Conservation (phyloP, 164 flowering plant genomes). For the Akebia trifoliata region DNA sequence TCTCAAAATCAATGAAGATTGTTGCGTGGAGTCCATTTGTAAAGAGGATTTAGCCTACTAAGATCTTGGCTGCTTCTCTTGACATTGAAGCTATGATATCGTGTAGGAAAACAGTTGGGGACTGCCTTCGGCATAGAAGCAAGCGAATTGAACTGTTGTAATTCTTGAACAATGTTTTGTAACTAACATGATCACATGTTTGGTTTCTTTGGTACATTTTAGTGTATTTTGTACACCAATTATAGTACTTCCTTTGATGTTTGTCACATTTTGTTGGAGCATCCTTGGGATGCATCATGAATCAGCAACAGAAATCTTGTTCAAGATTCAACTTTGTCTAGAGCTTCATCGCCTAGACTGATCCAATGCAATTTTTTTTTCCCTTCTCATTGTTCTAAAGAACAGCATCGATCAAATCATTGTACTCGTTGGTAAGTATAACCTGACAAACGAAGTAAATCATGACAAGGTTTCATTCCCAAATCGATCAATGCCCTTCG, state of each 20-base stretch:
- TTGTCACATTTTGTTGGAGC: too few relatives aligned
- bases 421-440: too few relatives aligned
- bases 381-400: too few relatives aligned
- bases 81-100: too few relatives aligned
- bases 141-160: not conserved
- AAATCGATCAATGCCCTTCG: too few relatives aligned
- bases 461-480: too few relatives aligned
- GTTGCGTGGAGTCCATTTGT: not conserved
- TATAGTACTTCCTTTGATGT: constrained; percentile 2
- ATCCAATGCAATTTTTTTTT: not conserved
- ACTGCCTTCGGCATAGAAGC: constrained; percentile 1
- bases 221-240: constrained; percentile 11
- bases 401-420: too few relatives aligned
- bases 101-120: not conserved
- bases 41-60: constrained; percentile 2
- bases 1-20: constrained; percentile 26
- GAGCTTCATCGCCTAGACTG: too few relatives aligned
- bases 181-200: constrained; percentile 9
- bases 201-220: constrained; percentile 6
- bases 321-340: too few relatives aligned
- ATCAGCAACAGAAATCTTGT: too few relatives aligned
- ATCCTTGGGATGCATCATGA: too few relatives aligned
- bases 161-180: constrained; percentile 15
- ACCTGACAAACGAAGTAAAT: too few relatives aligned
- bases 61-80: not conserved